Evolutionary conservation across 805 yeast genomes (phyloP).

Genomic region (Pichia cabralensis): DNA sequence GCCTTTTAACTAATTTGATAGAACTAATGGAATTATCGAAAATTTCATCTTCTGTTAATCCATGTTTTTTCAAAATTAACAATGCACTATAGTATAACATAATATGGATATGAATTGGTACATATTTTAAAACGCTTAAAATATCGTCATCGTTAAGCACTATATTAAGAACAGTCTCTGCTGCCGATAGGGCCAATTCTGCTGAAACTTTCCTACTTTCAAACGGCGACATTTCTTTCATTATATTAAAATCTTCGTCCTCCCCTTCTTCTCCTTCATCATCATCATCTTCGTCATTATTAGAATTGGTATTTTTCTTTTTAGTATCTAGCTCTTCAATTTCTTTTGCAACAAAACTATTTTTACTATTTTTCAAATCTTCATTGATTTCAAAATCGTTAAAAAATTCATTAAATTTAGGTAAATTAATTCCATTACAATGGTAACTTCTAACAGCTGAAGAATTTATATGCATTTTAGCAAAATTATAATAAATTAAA

Average conservation of each 20-base stretch:
- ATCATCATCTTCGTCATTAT: constrained; percentile 23
- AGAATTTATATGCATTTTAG: constrained; percentile 62
- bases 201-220: constrained; percentile 23
- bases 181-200: constrained; percentile 51
- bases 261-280: constrained; percentile 14
- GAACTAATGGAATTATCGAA: constrained; percentile 28
- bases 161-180: constrained; percentile 49
- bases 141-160: constrained; percentile 54
- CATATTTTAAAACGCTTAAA: constrained; percentile 43
- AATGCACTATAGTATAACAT: constrained; percentile 63
- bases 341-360: no score
- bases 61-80: constrained; percentile 33
- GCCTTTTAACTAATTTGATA: constrained; percentile 32
- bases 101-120: constrained; percentile 64
- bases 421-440: constrained; percentile 25
- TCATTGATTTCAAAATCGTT: constrained; percentile 10
- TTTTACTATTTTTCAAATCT: no score
- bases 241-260: constrained; percentile 7
- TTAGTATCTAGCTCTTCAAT: no score
- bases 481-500: constrained; percentile 60
- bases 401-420: constrained; percentile 17
- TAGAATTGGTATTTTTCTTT: constrained; percentile 20
- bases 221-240: constrained; percentile 17
- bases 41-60: neutral
- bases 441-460: constrained; percentile 36